Conservation (phyloP, 2,329 filamentous ascomycete genomes). For the Pyrenophora tritici-repentis region DNA sequence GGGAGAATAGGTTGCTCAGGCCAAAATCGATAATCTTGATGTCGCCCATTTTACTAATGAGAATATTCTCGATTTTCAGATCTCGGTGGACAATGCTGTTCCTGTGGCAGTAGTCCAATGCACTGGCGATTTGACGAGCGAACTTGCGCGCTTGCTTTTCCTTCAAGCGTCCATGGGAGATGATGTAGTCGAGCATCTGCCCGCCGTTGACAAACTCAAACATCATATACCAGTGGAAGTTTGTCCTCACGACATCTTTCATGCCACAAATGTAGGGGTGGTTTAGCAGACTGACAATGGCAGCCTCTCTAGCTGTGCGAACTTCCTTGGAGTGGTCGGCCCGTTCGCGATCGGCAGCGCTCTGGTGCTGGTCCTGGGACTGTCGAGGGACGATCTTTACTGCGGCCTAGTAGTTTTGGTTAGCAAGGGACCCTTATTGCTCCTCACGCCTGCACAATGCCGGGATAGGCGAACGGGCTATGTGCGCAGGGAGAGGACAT, state of each 20-base stretch:
- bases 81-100: slow-evolving; percentile 98
- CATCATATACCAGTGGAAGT: slow-evolving; percentile 99
- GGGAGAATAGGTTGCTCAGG: slow-evolving; percentile 92
- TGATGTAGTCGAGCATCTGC: slow-evolving; percentile 99
- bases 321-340: slow-evolving; percentile 97
- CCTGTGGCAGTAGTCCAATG: slow-evolving; percentile 94
- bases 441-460: neutral
- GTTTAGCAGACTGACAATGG: slow-evolving; percentile 90
- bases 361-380: slow-evolving; percentile 81
- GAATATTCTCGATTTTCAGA: slow-evolving; percentile 97
- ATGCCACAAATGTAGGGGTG: slow-evolving; percentile 97
- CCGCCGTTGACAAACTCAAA: slow-evolving; percentile 99
- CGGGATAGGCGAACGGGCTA: too few relatives aligned
- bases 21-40: slow-evolving; percentile 99
- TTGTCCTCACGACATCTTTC: slow-evolving; percentile 91
- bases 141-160: slow-evolving; percentile 99
- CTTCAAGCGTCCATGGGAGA: slow-evolving; percentile 94
- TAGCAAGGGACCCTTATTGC: slow-evolving; percentile 6
- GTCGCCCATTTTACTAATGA: slow-evolving; percentile 98
- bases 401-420: slow-evolving; percentile 70
- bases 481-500: neutral
- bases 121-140: slow-evolving; percentile 93
- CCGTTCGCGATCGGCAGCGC: slow-evolving; percentile 75
- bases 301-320: slow-evolving; percentile 89
- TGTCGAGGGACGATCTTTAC: slow-evolving; percentile 96